A percentile compares a stretch with the other conserved stretches of the same genome.
phyloP scores from a whole-genome alignment of 352 stramenopile genomes.

The Peronospora farinosa region DNA sequence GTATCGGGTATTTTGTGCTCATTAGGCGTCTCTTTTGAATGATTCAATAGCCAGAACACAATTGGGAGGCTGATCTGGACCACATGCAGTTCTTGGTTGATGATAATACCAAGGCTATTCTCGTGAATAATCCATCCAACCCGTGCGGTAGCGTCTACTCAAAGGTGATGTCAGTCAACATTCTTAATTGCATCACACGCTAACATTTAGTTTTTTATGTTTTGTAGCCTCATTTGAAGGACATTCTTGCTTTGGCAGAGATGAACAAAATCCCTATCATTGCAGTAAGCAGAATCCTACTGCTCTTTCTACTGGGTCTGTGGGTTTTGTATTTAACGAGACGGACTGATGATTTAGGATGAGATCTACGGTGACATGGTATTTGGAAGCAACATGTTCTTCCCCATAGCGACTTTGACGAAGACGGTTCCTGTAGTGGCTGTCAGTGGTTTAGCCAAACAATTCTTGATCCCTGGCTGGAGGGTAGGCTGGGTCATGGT shows the following conservation, averaged over 20 bases:
- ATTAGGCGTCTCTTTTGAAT: background rate
- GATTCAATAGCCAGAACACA: constrained; percentile 52
- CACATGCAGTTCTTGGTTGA: constrained; percentile 87
- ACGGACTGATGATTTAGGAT: constrained; percentile 28
- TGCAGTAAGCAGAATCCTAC: constrained; percentile 52
- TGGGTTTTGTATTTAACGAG: background rate
- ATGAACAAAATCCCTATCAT: constrained; percentile 90
- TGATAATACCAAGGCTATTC: constrained; percentile 84
- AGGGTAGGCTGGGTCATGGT: constrained; percentile 93
- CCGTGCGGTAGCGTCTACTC: constrained; percentile 92
- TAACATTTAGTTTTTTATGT: background rate
- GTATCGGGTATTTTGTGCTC: background rate
- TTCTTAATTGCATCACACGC: background rate
- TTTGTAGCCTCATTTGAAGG: constrained; percentile 48
- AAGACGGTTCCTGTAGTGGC: constrained; percentile 77
- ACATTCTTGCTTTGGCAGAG: constrained; percentile 71
- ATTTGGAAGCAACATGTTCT: constrained; percentile 66
- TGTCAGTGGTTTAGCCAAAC: constrained; percentile 89
- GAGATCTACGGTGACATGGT: constrained; percentile 86
- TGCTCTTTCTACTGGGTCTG: background rate
- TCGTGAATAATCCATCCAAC: constrained; percentile 95
- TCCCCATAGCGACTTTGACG: constrained; percentile 79
- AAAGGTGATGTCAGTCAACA: constrained; percentile 32
- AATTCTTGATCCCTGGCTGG: constrained; percentile 94
- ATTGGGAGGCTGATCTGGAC: constrained; percentile 91